Evolutionary conservation across 2,329 filamentous ascomycete species (phyloP).

Genomic region (Sclerotinia glacialis): DNA sequence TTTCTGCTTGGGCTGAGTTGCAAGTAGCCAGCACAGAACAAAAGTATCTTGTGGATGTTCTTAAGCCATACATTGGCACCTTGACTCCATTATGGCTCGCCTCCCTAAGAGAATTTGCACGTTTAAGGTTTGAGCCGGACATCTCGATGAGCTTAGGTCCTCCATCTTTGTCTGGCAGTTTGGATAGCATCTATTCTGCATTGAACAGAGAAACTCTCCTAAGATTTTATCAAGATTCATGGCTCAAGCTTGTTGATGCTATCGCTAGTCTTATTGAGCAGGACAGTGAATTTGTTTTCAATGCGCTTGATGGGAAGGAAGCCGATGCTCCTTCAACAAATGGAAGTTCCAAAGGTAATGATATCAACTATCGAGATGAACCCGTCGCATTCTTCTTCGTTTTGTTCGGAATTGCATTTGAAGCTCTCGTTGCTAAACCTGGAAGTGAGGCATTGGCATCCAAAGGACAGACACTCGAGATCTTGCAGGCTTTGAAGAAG

Average conservation of each 20-base stretch:
- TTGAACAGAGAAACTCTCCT: slow-evolving; percentile 91
- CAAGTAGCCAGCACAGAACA: slow-evolving; percentile 95
- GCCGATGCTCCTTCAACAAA: slow-evolving; percentile 42
- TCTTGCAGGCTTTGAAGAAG: slow-evolving; percentile 87
- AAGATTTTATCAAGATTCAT: slow-evolving; percentile 94
- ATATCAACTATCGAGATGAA: slow-evolving; percentile 97
- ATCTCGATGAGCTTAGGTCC: slow-evolving; percentile 88
- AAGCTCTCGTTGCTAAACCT: slow-evolving; percentile 83
- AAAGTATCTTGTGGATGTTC: slow-evolving; percentile 79
- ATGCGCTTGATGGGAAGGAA: slow-evolving; percentile 86
- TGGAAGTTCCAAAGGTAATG: slow-evolving; percentile 60
- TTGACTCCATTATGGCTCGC: slow-evolving; percentile 93
- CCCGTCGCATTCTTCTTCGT: slow-evolving; percentile 99
- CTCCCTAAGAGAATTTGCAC: slow-evolving; percentile 88
- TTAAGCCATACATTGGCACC: slow-evolving; percentile 85
- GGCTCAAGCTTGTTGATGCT: slow-evolving; percentile 94
- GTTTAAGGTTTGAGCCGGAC: slow-evolving; percentile 91
- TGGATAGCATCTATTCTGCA: slow-evolving; percentile 92
- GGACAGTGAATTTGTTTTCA: slow-evolving; percentile 96
- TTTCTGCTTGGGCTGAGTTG: slow-evolving; percentile 94
- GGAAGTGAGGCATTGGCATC: slow-evolving; percentile 64
- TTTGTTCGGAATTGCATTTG: slow-evolving; percentile 92
- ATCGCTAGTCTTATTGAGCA: slow-evolving; percentile 97
- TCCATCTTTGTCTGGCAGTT: slow-evolving; percentile 74
- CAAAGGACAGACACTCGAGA: slow-evolving; percentile 79